Base-by-base conservation (phyloP, 768 basidiomycete species). In the Tulasnella sp. region DNA sequence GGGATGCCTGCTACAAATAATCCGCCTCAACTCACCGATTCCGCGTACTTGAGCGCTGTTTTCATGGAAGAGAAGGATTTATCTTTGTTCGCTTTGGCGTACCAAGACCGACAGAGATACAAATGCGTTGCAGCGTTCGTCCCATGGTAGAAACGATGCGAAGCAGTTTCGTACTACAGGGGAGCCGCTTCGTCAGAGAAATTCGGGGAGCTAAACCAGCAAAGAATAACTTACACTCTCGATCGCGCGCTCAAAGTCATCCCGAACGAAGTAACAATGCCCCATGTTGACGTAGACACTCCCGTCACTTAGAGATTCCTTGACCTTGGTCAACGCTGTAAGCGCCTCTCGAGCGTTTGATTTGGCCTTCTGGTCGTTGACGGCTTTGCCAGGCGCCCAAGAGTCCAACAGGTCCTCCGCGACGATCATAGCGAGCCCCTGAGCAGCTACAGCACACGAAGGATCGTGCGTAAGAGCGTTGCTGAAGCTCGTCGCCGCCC, bases 251-350 rank as follows among this genome's bases (percentile, higher is more conserved):
- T 98, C 96, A 78, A 90, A 97, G 78, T 99, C 96, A 73, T 97
- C 96, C 67, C 93, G 85, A 22, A 88, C 86, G 77, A 93, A 96
- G 78, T 95, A 91, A 77, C 95, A 97, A 77, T 98, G 97, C 0
- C 95, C 97, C 84, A 98, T 95, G 79, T 99, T 99, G 77, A 93
- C 83, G 77, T 95, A 94, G 4, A 97, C 94, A 73, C 91, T 91
- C 7, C 92, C 93, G 52, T 88, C 86, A 72, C 87, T 86, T 69
- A 94, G 81, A 1, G 88, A 90, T 81, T 98, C 97, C 70, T 94
- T 85, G 67, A 98, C 90, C 80, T 96, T 94, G 2, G 88, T 90
- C 77, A 99, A 94, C 40, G 96, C 85, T 64, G 90, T 89, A 59
- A 99, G 80, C 0, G 97, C 96, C 67, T 97, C 94, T 7, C 93